Evolutionary conservation across 768 basidiomycete species (phyloP).

Genomic region (Chalciporus piperatus): DNA sequence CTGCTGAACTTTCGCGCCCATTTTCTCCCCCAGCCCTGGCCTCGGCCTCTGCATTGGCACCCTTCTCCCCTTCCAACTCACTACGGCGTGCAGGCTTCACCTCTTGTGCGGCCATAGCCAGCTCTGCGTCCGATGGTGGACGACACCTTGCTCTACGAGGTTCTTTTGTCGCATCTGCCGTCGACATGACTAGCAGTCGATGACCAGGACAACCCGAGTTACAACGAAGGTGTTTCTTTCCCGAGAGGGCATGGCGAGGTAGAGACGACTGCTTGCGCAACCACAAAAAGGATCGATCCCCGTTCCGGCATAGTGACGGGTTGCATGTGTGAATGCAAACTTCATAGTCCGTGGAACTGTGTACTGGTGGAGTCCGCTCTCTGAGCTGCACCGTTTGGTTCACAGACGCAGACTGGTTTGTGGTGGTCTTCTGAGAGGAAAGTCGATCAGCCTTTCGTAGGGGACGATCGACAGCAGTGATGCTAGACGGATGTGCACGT

Average conservation of each 20-base stretch:
- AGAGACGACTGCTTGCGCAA: slow-evolving; percentile 17
- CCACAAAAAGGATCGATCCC: slow-evolving; percentile 27
- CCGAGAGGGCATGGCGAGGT: slow-evolving; percentile 26
- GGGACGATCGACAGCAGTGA: neutral
- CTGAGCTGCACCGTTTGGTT: slow-evolving; percentile 5
- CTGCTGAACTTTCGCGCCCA: slow-evolving; percentile 7
- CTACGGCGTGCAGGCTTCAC: neutral
- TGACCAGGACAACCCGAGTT: slow-evolving; percentile 20
- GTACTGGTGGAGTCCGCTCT: neutral
- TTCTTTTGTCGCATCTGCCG: slow-evolving; percentile 17
- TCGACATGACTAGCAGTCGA: slow-evolving; percentile 16
- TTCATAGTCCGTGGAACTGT: slow-evolving; percentile 17
- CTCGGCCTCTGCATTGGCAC: neutral
- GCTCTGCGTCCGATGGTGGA: slow-evolving; percentile 19
- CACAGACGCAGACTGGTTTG: neutral
- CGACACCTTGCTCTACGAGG: slow-evolving; percentile 23
- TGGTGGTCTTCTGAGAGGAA: neutral
- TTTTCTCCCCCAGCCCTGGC: neutral
- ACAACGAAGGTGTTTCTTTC: slow-evolving; percentile 20
- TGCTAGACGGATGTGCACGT: neutral
- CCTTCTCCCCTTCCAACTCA: neutral
- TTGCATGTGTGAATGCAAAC: slow-evolving; percentile 29
- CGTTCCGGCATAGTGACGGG: slow-evolving; percentile 22
- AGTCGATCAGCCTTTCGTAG: neutral
- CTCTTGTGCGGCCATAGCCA: slow-evolving; percentile 17